These are phyloP conservation scores for Kwoniella bestiolae DNA, from an alignment of 768 basidiomycete species.

Conservation along the genomic window DNA sequence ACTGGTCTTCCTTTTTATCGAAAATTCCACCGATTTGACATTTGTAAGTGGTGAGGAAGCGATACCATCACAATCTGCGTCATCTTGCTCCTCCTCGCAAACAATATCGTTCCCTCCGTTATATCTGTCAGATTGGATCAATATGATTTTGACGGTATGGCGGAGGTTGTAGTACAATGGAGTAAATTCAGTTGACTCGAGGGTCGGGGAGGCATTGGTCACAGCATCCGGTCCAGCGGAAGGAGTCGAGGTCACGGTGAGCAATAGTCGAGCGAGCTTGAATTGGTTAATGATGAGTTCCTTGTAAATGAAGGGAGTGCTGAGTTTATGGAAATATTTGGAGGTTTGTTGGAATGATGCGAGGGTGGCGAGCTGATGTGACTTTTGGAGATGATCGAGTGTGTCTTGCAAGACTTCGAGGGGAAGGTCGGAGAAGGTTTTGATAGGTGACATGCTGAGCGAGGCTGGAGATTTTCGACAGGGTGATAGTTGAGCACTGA, in stretches of 20 bases:
- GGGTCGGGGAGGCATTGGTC: background rate
- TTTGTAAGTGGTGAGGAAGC: too few relatives aligned
- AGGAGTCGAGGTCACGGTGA: background rate
- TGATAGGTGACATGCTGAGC: background rate
- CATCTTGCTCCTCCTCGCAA: too few relatives aligned
- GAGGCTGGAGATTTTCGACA: background rate
- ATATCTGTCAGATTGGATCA: background rate
- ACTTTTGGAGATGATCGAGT: constrained; percentile 12
- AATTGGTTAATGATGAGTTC: background rate
- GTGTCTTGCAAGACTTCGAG: background rate
- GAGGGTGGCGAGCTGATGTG: background rate
- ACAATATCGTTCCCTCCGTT: background rate
- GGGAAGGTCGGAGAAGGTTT: background rate
- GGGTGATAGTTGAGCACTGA: background rate
- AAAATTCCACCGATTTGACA: too few relatives aligned
- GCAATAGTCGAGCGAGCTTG: background rate
- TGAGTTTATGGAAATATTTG: background rate
- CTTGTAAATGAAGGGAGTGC: background rate
- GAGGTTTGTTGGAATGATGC: background rate
- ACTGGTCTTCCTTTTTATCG: too few relatives aligned
- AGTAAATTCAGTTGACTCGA: background rate
- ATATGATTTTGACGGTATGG: background rate
- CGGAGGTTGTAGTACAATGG: background rate
- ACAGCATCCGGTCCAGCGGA: too few relatives aligned
- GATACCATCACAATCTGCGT: too few relatives aligned